phyloP scores from a whole-genome alignment of 768 basidiomycete species.

The Scleroderma bovista region DNA sequence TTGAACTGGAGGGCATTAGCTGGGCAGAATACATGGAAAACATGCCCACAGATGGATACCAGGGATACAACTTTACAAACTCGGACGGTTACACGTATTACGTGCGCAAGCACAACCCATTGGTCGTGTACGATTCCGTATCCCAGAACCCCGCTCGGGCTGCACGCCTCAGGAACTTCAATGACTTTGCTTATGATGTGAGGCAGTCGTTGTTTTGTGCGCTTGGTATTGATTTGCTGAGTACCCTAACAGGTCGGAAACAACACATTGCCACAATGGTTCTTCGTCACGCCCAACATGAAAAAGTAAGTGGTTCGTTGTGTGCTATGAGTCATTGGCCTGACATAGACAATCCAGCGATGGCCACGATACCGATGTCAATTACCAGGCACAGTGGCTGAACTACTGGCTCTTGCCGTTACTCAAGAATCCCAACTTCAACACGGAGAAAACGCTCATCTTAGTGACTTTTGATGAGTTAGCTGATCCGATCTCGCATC shows the following conservation, averaged over 20 bases:
- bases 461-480: slow-evolving; percentile 62
- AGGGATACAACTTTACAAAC: slow-evolving; percentile 32
- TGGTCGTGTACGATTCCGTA: slow-evolving; percentile 48
- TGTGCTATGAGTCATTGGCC: neutral
- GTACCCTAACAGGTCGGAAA: slow-evolving; percentile 22
- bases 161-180: slow-evolving; percentile 50
- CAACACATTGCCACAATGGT: slow-evolving; percentile 50
- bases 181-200: slow-evolving; percentile 54
- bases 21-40: slow-evolving; percentile 63
- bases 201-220: neutral
- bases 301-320: slow-evolving; percentile 15
- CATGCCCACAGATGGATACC: slow-evolving; percentile 46
- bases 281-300: slow-evolving; percentile 59
- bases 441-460: slow-evolving; percentile 50
- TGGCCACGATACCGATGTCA: slow-evolving; percentile 56
- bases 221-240: neutral
- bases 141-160: slow-evolving; percentile 37
- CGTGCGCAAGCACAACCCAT: slow-evolving; percentile 52
- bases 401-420: slow-evolving; percentile 47
- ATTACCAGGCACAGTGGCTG: slow-evolving; percentile 43
- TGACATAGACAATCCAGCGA: slow-evolving; percentile 38
- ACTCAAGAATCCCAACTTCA: slow-evolving; percentile 47
- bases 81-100: slow-evolving; percentile 42
- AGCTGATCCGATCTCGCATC: slow-evolving; percentile 12
- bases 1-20: slow-evolving; percentile 50